phyloP scores from a whole-genome alignment of 148 eudicot genomes.

The Talinum fruticosum region DNA sequence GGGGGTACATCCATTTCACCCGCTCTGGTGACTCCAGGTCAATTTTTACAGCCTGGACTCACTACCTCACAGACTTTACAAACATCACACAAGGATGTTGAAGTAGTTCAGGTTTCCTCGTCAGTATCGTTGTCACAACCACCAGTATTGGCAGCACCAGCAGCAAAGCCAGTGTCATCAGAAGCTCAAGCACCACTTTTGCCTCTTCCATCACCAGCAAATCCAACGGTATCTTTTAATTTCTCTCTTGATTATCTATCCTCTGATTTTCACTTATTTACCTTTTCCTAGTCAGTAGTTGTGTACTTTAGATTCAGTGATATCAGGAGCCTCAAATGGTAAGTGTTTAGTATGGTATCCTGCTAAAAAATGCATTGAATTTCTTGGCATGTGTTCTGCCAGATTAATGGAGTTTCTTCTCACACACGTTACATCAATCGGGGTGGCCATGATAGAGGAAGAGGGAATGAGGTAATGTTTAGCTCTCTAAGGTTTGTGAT shows the following conservation, averaged over 20 bases:
- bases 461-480: constrained; percentile 41
- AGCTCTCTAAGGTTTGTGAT: neutral
- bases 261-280: neutral
- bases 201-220: constrained; percentile 46
- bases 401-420: constrained; percentile 40
- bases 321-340: constrained; percentile 1
- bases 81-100: constrained; percentile 38
- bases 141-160: neutral
- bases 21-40: constrained; percentile 53
- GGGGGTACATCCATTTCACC: constrained; percentile 36
- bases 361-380: neutral
- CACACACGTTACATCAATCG: constrained; percentile 30
- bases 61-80: constrained; percentile 33
- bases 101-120: constrained; percentile 40
- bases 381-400: constrained; percentile 4
- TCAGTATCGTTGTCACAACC: constrained; percentile 22
- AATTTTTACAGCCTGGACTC: constrained; percentile 50
- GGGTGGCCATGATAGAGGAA: constrained; percentile 44
- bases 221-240: constrained; percentile 28
- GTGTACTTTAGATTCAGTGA: constrained; percentile 1
- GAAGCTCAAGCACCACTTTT: constrained; percentile 40
- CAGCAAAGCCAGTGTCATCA: constrained; percentile 19
- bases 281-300: neutral
- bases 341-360: neutral
- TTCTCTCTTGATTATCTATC: neutral